Evolutionary conservation across 495 filamentous ascomycete species (phyloP).

Genomic region (Eremomyces bilateralis): DNA sequence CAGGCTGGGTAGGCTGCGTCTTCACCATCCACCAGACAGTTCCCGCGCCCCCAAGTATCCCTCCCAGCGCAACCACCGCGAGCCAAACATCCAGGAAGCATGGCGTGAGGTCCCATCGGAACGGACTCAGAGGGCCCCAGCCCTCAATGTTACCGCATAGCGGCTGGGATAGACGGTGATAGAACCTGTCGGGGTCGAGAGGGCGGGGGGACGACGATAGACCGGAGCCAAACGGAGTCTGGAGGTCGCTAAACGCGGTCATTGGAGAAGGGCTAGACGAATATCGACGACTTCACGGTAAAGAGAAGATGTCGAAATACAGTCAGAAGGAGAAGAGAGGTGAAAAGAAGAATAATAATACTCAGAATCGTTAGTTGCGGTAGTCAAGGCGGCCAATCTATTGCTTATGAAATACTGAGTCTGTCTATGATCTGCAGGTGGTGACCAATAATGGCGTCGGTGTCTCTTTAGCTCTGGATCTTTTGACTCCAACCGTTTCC

Average conservation of each 20-base stretch:
- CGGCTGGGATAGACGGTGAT: conserved; percentile 25
- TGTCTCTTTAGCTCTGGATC: too few species aligned
- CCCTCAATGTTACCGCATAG: conserved; percentile 77
- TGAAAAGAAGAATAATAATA: too few species aligned
- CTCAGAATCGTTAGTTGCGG: too few species aligned
- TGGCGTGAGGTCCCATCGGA: conserved; percentile 79
- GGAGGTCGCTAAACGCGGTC: not conserved
- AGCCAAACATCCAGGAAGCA: conserved; percentile 87
- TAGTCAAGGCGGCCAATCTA: too few species aligned
- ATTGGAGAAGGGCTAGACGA: too few species aligned
- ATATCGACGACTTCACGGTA: too few species aligned
- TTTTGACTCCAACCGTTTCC: too few species aligned
- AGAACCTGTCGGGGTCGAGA: not conserved
- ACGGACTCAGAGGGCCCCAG: conserved; percentile 78
- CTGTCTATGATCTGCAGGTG: too few species aligned
- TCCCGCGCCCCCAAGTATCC: conserved; percentile 49
- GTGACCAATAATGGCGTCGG: too few species aligned
- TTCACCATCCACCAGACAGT: conserved; percentile 59
- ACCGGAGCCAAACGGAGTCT: conserved; percentile 2
- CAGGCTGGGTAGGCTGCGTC: conserved; percentile 34
- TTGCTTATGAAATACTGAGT: too few species aligned
- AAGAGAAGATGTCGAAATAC: too few species aligned
- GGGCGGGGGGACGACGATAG: not conserved
- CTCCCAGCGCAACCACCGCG: conserved; percentile 49
- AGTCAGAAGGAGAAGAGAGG: too few species aligned